These are phyloP conservation scores for Anisodus tanguticus DNA, from an alignment of 257 asterid genomes.

Conservation along the genomic window DNA sequence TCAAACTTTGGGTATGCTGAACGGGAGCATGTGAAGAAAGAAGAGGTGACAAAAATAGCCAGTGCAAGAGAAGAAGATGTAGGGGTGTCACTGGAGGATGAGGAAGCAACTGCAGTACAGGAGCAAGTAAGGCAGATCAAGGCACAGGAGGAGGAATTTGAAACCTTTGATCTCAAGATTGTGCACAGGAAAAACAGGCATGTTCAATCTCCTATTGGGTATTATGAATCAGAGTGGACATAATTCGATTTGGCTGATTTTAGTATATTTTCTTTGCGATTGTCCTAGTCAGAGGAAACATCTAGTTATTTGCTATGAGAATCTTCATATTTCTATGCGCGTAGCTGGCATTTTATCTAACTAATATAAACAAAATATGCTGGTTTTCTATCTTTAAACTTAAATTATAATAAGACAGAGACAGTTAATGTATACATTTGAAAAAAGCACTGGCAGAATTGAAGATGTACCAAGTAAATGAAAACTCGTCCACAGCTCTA, in stretches of 20 bases:
- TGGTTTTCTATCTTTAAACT: conserved; percentile 2
- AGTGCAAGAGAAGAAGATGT: conserved; percentile 67
- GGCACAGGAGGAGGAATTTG: conserved; percentile 98
- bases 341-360: conserved; percentile 6
- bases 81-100: conserved; percentile 75
- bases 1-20: conserved; percentile 75
- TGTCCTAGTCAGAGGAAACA: background rate
- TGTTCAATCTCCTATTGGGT: conserved; percentile 23
- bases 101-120: conserved; percentile 95
- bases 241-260: conserved; percentile 1
- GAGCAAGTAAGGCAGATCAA: conserved; percentile 97
- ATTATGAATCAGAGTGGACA: conserved; percentile 23
- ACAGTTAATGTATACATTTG: conserved; percentile 8
- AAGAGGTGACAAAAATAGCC: conserved; percentile 47
- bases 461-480: conserved; percentile 19
- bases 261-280: background rate
- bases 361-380: background rate
- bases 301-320: background rate
- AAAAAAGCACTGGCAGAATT: conserved; percentile 6
- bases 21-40: conserved; percentile 57
- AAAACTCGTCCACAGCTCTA: background rate
- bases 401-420: conserved; percentile 11
- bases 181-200: conserved; percentile 98
- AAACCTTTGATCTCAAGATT: conserved; percentile 89
- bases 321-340: conserved; percentile 11